Percentiles rank a stretch among this genome's conserved stretches.
These are phyloP conservation scores for Lasiosphaeria ovina DNA, from an alignment of 495 filamentous ascomycete species.

Conservation along the genomic window DNA sequence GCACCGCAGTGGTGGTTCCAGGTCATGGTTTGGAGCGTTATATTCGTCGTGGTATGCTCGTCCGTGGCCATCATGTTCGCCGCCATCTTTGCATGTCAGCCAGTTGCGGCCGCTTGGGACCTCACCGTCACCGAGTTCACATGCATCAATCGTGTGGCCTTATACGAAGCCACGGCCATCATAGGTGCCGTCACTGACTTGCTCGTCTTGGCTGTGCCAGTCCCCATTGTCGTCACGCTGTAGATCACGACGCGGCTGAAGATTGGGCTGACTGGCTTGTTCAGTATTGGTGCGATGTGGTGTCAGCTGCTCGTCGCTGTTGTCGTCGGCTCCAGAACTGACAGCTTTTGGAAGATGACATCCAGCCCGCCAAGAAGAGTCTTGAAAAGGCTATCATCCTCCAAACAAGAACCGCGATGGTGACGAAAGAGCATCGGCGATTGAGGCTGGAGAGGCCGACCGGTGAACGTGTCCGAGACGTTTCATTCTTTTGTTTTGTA, in stretches of 20 bases:
- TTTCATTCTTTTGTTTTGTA: no score
- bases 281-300: slow-evolving; percentile 10
- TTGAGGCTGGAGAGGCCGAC: no score
- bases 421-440: no score
- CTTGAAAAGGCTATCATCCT: no score
- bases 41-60: slow-evolving; percentile 15
- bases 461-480: no score
- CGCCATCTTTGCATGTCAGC: slow-evolving; percentile 40
- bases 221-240: slow-evolving; percentile 26
- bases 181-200: slow-evolving; percentile 40
- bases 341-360: neutral
- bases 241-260: slow-evolving; percentile 13
- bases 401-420: no score
- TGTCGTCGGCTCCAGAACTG: neutral
- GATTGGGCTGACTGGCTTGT: slow-evolving; percentile 12
- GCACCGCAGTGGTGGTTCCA: slow-evolving; percentile 10
- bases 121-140: slow-evolving; percentile 18
- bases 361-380: no score
- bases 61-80: slow-evolving; percentile 22
- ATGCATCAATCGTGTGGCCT: slow-evolving; percentile 30
- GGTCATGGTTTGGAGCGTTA: slow-evolving; percentile 7
- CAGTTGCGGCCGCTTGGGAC: slow-evolving; percentile 35
- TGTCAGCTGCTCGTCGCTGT: neutral
- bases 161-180: slow-evolving; percentile 38
- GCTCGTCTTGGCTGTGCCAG: slow-evolving; percentile 33